Percentiles rank a stretch among this genome's conserved stretches.
These are phyloP conservation scores for Coemansia sp. DNA, from an alignment of 192 early-diverging fungal genomes.

Conservation along the genomic window DNA sequence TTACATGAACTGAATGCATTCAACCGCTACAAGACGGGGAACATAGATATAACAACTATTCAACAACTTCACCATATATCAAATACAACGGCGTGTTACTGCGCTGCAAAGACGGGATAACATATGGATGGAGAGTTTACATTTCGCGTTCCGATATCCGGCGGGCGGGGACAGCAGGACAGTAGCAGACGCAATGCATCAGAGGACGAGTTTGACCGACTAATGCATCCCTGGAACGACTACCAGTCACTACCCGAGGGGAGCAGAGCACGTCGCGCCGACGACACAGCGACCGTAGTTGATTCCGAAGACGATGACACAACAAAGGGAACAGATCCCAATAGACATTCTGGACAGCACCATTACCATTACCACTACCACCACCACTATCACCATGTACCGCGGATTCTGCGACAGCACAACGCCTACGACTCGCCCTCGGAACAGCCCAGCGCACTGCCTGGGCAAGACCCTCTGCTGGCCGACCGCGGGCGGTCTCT, in stretches of 20 bases:
- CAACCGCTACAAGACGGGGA: too few relatives aligned
- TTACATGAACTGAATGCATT: too few relatives aligned
- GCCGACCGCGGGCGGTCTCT: conserved; percentile 22
- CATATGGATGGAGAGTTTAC: conserved; percentile 13
- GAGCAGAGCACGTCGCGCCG: background rate
- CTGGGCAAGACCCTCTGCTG: background rate
- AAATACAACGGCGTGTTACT: too few relatives aligned
- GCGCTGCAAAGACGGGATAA: too few relatives aligned
- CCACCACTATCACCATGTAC: conserved; percentile 18
- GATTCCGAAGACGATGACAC: conserved; percentile 9
- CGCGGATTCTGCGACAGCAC: conserved; percentile 15
- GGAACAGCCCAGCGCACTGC: background rate
- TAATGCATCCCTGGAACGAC: conserved; percentile 21
- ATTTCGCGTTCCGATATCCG: background rate
- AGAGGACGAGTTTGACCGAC: conserved; percentile 6
- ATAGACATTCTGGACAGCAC: conserved; percentile 1
- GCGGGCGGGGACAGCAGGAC: background rate
- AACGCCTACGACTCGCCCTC: background rate
- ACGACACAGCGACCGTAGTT: conserved; percentile 17
- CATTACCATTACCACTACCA: conserved; percentile 27
- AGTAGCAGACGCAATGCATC: background rate
- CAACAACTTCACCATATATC: too few relatives aligned
- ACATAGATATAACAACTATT: too few relatives aligned
- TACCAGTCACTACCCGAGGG: conserved; percentile 4
- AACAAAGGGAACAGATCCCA: background rate